Evolutionary conservation across 306 rosid species (phyloP).

Genomic region (Lathyrus sativus): DNA sequence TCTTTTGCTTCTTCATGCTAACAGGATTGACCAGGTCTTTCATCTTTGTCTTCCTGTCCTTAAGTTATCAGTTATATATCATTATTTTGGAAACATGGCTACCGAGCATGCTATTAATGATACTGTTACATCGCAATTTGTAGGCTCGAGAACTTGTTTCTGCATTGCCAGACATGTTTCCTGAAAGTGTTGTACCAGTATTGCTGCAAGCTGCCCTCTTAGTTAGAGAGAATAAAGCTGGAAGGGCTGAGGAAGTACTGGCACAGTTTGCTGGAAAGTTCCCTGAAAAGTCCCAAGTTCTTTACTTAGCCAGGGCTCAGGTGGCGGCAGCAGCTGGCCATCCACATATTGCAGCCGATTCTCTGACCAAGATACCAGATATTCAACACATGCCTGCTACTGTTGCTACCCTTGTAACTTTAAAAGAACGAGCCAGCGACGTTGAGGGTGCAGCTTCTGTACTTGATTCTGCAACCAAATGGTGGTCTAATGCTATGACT

Average conservation of each 20-base stretch:
- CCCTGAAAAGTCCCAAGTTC: constrained; percentile 73
- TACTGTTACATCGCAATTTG: constrained; percentile 28
- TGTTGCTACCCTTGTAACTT: constrained; percentile 88
- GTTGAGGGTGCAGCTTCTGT: constrained; percentile 85
- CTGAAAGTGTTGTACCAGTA: constrained; percentile 65
- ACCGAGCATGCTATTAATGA: constrained; percentile 37
- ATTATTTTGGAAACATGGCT: constrained; percentile 14
- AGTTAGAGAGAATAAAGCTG: constrained; percentile 95
- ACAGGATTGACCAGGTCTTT: constrained; percentile 84
- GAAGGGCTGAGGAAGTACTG: constrained; percentile 86
- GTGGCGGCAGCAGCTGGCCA: constrained; percentile 92
- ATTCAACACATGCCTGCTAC: constrained; percentile 95
- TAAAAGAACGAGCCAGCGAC: constrained; percentile 88
- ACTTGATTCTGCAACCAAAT: constrained; percentile 83
- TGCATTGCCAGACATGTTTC: constrained; percentile 73
- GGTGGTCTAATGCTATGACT: constrained; percentile 93
- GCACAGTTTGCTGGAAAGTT: constrained; percentile 72
- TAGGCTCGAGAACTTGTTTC: constrained; percentile 93
- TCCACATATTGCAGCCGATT: constrained; percentile 86
- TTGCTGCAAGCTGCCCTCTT: constrained; percentile 83
- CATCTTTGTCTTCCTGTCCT: constrained; percentile 16
- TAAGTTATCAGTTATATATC: constrained; percentile 17
- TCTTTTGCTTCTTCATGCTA: constrained; percentile 91
- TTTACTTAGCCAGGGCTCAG: constrained; percentile 85
- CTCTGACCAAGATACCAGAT: constrained; percentile 75